Percentiles rank a stretch among this genome's conserved stretches.
phyloP scores from a whole-genome alignment of 192 early-diverging fungal genomes.

The Thoreauomyces humboldtii region DNA sequence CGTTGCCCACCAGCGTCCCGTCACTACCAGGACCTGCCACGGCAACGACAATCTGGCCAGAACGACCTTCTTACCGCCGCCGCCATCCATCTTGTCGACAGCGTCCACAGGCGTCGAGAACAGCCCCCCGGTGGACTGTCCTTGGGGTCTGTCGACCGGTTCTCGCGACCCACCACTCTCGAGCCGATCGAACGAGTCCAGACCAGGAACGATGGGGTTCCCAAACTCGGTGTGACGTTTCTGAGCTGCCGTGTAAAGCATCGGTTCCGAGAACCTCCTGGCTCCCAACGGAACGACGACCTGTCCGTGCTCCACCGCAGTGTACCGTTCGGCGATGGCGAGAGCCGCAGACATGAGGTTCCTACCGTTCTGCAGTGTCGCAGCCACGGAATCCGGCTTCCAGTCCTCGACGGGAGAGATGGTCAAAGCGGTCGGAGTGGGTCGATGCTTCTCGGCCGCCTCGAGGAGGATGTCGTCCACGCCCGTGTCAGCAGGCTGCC shows the following conservation, averaged over 20 bases:
- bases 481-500: conserved; percentile 3
- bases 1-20: conserved; percentile 26
- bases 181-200: not conserved
- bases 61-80: not conserved
- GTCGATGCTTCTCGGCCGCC: not conserved
- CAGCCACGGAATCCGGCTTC: not conserved
- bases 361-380: not conserved
- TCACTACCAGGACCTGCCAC: conserved; percentile 17
- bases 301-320: not conserved
- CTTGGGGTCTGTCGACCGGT: not conserved
- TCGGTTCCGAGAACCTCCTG: not conserved
- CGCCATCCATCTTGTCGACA: not conserved
- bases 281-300: not conserved
- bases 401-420: not conserved
- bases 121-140: not conserved
- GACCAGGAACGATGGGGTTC: not conserved
- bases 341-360: conserved; percentile 7
- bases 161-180: not conserved
- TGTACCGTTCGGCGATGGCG: not conserved
- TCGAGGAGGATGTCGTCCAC: not conserved
- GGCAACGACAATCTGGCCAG: not conserved
- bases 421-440: not conserved
- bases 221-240: not conserved
- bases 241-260: not conserved
- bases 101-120: not conserved